Percentiles rank a stretch among this genome's conserved stretches.
These are phyloP conservation scores for Cadophora luteo-olivacea DNA, from an alignment of 2,329 filamentous ascomycete species.

Conservation along the genomic window DNA sequence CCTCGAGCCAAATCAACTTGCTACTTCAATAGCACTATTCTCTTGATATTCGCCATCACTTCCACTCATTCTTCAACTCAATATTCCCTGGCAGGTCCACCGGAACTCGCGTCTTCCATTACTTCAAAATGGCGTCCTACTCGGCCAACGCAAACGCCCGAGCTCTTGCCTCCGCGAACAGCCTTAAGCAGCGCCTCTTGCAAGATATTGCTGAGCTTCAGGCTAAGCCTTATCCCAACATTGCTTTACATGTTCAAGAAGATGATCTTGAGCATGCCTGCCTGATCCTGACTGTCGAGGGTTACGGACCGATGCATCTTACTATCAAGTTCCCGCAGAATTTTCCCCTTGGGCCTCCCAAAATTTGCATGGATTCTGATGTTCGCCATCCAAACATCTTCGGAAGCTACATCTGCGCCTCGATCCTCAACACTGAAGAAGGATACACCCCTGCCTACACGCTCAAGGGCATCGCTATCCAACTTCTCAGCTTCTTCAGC, in stretches of 20 bases:
- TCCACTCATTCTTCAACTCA: neutral
- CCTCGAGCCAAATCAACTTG: neutral
- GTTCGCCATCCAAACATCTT: constrained; percentile 56
- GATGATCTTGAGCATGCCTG: constrained; percentile 49
- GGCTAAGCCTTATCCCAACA: constrained; percentile 54
- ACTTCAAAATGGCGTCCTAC: constrained; percentile 1
- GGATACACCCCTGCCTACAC: constrained; percentile 58
- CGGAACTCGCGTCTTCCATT: neutral
- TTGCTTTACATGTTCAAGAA: constrained; percentile 49
- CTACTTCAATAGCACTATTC: neutral
- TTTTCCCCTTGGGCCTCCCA: constrained; percentile 51
- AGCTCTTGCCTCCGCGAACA: constrained; percentile 15
- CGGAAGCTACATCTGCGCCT: constrained; percentile 53
- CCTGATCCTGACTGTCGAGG: constrained; percentile 51
- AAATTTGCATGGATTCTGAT: constrained; percentile 49
- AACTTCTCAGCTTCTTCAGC: constrained; percentile 58
- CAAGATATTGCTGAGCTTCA: constrained; percentile 55
- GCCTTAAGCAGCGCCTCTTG: constrained; percentile 45
- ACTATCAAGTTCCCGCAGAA: constrained; percentile 46
- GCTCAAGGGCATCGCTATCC: constrained; percentile 56
- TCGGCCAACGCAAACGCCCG: neutral
- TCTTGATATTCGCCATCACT: neutral
- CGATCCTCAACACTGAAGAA: constrained; percentile 51
- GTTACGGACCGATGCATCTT: constrained; percentile 51
- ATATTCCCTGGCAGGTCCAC: constrained; percentile 3